Percentiles rank a stretch among this genome's conserved stretches.
These are phyloP conservation scores for Narthecium ossifragum DNA, from an alignment of 106 monocot genomes.

Conservation along the genomic window DNA sequence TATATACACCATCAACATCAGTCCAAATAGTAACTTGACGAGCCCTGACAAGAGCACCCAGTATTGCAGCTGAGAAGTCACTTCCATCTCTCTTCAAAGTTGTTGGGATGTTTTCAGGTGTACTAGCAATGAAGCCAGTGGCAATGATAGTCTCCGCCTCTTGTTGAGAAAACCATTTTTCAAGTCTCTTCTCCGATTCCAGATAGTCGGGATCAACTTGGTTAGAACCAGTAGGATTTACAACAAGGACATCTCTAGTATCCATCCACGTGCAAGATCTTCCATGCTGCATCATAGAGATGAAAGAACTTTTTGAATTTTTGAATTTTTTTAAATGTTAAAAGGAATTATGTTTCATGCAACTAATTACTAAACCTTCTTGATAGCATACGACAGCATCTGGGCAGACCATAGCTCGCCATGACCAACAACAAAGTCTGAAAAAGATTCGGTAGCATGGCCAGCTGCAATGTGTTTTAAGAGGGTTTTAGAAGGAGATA, in stretches of 20 bases:
- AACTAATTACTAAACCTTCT: slow-evolving; percentile 51
- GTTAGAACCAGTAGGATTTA: slow-evolving; percentile 76
- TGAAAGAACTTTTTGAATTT: too few species aligned
- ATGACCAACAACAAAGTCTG: slow-evolving; percentile 98
- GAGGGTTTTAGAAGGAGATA: neutral
- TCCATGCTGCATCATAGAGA: slow-evolving; percentile 53
- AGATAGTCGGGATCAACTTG: slow-evolving; percentile 93
- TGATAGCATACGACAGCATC: slow-evolving; percentile 77
- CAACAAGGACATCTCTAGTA: slow-evolving; percentile 85
- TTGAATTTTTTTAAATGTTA: too few species aligned
- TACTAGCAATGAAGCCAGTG: slow-evolving; percentile 98
- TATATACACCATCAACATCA: slow-evolving; percentile 98
- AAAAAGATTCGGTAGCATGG: slow-evolving; percentile 97
- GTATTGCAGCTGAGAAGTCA: slow-evolving; percentile 97
- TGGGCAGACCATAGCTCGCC: slow-evolving; percentile 99
- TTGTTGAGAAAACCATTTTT: slow-evolving; percentile 61
- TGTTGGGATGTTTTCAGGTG: slow-evolving; percentile 82
- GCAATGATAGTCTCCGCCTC: slow-evolving; percentile 74
- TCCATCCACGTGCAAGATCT: slow-evolving; percentile 95
- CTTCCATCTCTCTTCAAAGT: slow-evolving; percentile 99
- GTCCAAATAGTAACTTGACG: slow-evolving; percentile 97
- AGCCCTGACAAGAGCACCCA: slow-evolving; percentile 82
- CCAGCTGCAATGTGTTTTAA: slow-evolving; percentile 77
- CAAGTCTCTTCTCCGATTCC: slow-evolving; percentile 75
- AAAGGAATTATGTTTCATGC: too few species aligned